Evolutionary conservation across 2,329 filamentous ascomycete species (phyloP), one percentile per base, ranked within the genome.

Genomic region (Apiospora malaysiana): DNA sequence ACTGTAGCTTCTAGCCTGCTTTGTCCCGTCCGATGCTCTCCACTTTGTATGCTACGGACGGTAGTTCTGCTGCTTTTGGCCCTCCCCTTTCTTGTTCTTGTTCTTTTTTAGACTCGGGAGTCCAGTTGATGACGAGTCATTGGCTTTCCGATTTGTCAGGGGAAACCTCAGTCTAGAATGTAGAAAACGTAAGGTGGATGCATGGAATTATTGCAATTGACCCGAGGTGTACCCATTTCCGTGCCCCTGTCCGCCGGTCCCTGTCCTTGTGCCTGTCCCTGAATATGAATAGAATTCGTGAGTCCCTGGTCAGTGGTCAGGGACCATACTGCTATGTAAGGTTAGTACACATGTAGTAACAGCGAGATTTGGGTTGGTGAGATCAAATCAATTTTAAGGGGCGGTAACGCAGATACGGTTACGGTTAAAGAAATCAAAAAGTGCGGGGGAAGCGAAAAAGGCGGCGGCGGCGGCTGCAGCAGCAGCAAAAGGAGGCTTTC

Each of bases 31-130:
- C 49, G 25, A 27, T 32, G 16, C 25, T 14, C 49, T 14, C 51
- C 27, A 59, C 51, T 9, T 59, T 3, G 51, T 9, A 59, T 59
- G 27, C 51, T 37, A 59, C 51, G 51, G 25, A n/a, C 25, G 27
- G 51, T 59, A 59, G 51, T 59, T 59, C 51, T 59, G 27, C 27
- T 59, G 16, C 27, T 59, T 59, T 59, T 3, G 51, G 51, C 21
- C 27, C 8, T 59, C 51, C 51, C 27, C 51, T 59, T 59, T 59
- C 51, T 49, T 37, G 16, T 21, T 32, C 27, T 45, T 45, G 42
- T 45, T 45, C 27, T 21, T 59, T 59, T 59, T 37, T 18, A 27
- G 27, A 18, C 25, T 21, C 21, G 3, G 16, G 51, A 21, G 9
- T 21, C 32, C 18, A 21, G 27, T 37, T 21, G 51, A 37, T 59